Conservation (phyloP, 2,329 filamentous ascomycete species). For the Neonectria coccinea region DNA sequence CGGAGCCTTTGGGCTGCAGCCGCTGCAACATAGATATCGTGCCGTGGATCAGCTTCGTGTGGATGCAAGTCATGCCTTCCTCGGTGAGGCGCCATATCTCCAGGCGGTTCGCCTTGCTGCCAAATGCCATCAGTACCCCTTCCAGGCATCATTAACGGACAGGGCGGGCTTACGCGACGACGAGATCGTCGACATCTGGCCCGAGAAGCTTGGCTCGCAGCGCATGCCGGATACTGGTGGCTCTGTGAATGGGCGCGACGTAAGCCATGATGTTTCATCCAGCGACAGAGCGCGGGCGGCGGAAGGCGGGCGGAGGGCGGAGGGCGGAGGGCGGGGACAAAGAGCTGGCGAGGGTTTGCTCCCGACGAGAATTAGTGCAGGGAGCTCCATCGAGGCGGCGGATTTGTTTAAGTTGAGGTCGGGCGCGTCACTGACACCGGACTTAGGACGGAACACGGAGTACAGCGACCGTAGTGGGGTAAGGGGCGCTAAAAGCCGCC, state of each 20-base stretch:
- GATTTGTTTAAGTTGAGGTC: constrained; percentile 31
- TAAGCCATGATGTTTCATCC: constrained; percentile 78
- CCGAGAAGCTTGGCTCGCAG: constrained; percentile 82
- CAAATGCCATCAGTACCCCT: constrained; percentile 45
- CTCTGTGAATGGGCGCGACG: constrained; percentile 90
- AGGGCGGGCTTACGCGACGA: constrained; percentile 78
- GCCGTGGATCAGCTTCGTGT: constrained; percentile 82
- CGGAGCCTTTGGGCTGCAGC: constrained; percentile 78
- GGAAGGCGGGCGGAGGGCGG: constrained; percentile 8
- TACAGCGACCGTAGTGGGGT: constrained; percentile 39
- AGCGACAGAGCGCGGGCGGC: constrained; percentile 5
- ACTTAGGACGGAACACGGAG: constrained; percentile 43
- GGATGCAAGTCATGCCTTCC: constrained; percentile 73
- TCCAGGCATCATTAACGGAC: constrained; percentile 29
- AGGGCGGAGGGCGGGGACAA: constrained; percentile 10
- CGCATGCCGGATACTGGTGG: constrained; percentile 92
- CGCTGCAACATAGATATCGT: constrained; percentile 87
- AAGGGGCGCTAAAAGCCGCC: constrained; percentile 20
- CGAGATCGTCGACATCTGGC: constrained; percentile 81
- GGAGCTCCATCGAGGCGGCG: constrained; percentile 41
- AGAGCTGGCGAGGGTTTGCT: constrained; percentile 29
- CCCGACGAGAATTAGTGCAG: constrained; percentile 43
- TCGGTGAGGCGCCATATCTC: constrained; percentile 81
- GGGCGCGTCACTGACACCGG: constrained; percentile 41
- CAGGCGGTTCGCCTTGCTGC: constrained; percentile 84